Evolutionary conservation across 495 filamentous ascomycete genomes (phyloP), one percentile per base, ranked within the genome.

Genomic region (Xylaria curta): DNA sequence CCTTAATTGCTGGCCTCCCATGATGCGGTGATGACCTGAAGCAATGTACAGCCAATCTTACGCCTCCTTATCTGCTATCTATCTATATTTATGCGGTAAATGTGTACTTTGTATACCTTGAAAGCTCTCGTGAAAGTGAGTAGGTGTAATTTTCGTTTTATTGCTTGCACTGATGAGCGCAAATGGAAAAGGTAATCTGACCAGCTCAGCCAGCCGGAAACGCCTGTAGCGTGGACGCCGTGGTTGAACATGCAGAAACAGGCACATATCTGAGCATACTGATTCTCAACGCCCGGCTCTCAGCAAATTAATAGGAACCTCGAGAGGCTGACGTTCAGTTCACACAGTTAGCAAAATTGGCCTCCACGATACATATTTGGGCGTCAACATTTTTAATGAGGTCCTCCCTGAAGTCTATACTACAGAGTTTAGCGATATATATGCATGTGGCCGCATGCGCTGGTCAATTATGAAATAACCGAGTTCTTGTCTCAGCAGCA

Each of bases 11-110:
- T 84, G 94, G 91, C 90, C 87, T 82, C 69, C 93, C 95, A 98
- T 95, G 95, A 98, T 90, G 86, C 90, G 93, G 82, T 94, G 95
- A 97, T 94, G 95, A 98, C 95, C 95, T 97, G 88, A 91, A 87
- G 78, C 83, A 86, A 85, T 78, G 83, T 81, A 86, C 84, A 86
- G 63, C 26, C 54, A 31, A 61, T 53, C 15, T 53, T 8, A 4
- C 63, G 15, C 19, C n/a, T 59, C 3, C 21, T 42, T 40, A 31
- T 33, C 40, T 21, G 15, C 56, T 53, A 15, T 10, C 56, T 53
- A 15, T 10, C 31, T 31, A 26, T 40, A 6, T 42, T 1, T 12
- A 38, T n/a, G 7, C 3, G 3, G 31, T 38, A 46, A 26, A 24
- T n/a, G 9, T 69, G n/a, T 42, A 7, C 49, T 47, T 19, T 69